Evolutionary conservation across 2,329 filamentous ascomycete genomes (phyloP), one percentile per base, ranked within the genome.

Genomic region (Penicillium sp.): DNA sequence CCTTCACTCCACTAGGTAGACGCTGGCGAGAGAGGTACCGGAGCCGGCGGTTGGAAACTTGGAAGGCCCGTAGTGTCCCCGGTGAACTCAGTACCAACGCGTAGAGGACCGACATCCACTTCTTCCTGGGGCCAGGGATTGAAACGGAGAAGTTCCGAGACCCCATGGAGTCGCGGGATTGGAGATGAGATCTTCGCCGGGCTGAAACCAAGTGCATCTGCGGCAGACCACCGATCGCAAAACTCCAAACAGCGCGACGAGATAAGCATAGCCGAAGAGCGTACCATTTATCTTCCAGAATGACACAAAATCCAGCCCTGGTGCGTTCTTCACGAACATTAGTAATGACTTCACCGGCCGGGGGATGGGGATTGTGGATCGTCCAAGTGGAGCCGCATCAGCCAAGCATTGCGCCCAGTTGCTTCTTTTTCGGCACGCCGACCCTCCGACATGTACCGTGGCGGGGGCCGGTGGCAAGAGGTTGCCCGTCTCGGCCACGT

Each of bases 361-460:
- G 20, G n/a, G n/a, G 38, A 22, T 13, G 36, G 20, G 18, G 27
- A 35, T 48, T 44, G 28, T 28, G 18, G 27, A 35, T 48, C 40
- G 28, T 28, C 33, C 14, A 22, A 45, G 48, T 54, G 44, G 48
- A 44, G 48, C 42, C 20, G 20, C 14, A 5, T 5, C n/a, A 40
- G 27, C 48, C 45, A 52, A 48, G 48, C 44, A 51, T 45, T 46
- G 14, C 22, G 39, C 39, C 38, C 14, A 16, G 31, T 45, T 47
- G 51, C 47, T 54, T 41, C 39, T 40, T 44, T 44, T 39, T 47
- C 50, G 50, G 45, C 39, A 44, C 2, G n/a, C n/a, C 24, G 41
- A 48, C 13, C 46, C 25, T 16, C 44, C 40, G 28, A 30, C 14
- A 45, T 9, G 14, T 40, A 25, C 39, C 25, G 24, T 43, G 20